Base-by-base conservation (phyloP, 768 basidiomycete species). In the Clitopilus hobsonii region DNA sequence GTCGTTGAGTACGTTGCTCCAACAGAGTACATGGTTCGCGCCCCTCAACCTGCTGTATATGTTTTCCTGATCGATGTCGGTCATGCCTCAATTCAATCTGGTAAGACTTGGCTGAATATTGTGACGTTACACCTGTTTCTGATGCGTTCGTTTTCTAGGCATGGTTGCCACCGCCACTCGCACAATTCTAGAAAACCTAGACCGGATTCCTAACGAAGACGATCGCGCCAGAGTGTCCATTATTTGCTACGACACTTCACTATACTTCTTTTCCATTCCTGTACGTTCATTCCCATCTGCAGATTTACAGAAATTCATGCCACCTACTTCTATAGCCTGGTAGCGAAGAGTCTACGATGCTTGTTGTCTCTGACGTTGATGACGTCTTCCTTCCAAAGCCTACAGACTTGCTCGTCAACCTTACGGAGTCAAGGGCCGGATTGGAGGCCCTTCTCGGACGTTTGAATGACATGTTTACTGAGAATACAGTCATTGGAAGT, bases 111-210 rank as follows among this genome's bases (percentile, higher is more conserved):
- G 45, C 20, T 14, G 8, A 22, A 20, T 6, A 18, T 51, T n/a
- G n/a, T n/a, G n/a, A n/a, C n/a, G n/a, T n/a, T n/a, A n/a, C n/a
- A n/a, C n/a, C n/a, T n/a, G n/a, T n/a, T n/a, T n/a, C n/a, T n/a
- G n/a, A n/a, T n/a, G n/a, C n/a, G n/a, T n/a, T n/a, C n/a, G n/a
- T n/a, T n/a, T n/a, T 41, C 38, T 56, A 89, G 94, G 95, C 45
- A 98, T 99, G 96, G 92, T 98, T 49, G 97, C 97, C 13, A 98
- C 95, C 56, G 97, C 97, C 18, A 97, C 94, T 5, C 85, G 96
- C 41, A 96, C 97, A 1, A 93, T 99, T 61, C 79, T 98, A 49
- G 97, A 98, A 71, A 95, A 88, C 63, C 77, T 99, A 56, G 95
- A 96, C 60, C 88, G 94, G 53, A 86, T 99, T 58, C 97, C 97